Evolutionary conservation across 768 basidiomycete species (phyloP).

Genomic region (Cytidiella melzeri): DNA sequence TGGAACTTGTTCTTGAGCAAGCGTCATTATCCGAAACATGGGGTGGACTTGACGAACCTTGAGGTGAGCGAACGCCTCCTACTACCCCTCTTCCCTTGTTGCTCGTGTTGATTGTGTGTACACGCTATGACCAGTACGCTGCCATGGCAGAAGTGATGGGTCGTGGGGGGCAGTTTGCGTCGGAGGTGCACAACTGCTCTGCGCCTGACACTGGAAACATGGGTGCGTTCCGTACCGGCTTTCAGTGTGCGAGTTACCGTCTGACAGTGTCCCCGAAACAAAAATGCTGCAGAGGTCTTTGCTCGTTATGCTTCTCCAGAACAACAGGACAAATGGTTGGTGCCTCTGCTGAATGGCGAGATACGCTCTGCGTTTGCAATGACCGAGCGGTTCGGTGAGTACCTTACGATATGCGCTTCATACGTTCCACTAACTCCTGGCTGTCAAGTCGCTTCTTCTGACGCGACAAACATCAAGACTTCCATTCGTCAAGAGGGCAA

Average conservation of each 20-base stretch:
- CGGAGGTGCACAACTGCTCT: constrained; percentile 88
- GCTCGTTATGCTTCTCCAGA: constrained; percentile 89
- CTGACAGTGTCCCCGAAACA: too few relatives aligned
- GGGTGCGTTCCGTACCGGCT: constrained; percentile 49
- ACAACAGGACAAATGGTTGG: constrained; percentile 88
- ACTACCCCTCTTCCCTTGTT: too few relatives aligned
- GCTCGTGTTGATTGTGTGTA: neutral
- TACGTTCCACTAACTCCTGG: constrained; percentile 6
- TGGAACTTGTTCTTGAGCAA: constrained; percentile 99
- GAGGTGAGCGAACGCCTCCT: constrained; percentile 50
- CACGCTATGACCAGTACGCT: constrained; percentile 58
- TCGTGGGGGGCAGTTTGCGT: constrained; percentile 71
- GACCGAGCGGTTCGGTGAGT: constrained; percentile 85
- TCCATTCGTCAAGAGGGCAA: constrained; percentile 79
- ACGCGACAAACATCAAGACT: constrained; percentile 92
- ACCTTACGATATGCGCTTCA: neutral
- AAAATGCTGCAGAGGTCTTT: constrained; percentile 90
- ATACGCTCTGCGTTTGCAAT: constrained; percentile 94
- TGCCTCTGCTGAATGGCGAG: constrained; percentile 84
- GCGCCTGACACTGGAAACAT: constrained; percentile 98
- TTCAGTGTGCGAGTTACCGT: too few relatives aligned
- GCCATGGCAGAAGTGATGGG: constrained; percentile 97
- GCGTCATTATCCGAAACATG: constrained; percentile 83
- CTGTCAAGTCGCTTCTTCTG: constrained; percentile 76
- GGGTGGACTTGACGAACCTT: constrained; percentile 87